phyloP scores from a whole-genome alignment of 2,329 filamentous ascomycete genomes.

The Cordyceps fumosorosea region DNA sequence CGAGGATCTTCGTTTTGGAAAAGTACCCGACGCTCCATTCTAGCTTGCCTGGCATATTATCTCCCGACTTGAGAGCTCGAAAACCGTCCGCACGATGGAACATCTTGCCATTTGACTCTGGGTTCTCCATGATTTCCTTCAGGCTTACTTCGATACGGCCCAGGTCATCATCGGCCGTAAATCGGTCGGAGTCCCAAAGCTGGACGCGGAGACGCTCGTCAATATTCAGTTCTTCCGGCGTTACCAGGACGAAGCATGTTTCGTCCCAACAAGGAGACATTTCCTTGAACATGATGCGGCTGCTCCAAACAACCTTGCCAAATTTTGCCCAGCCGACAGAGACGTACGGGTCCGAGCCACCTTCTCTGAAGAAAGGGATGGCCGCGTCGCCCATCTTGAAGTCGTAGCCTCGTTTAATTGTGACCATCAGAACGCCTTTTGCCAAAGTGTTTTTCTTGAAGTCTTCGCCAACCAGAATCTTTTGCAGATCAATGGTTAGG shows the following conservation, averaged over 20 bases:
- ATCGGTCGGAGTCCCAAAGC: constrained; percentile 69
- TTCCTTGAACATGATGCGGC: constrained; percentile 57
- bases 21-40: constrained; percentile 68
- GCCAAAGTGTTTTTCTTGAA: constrained; percentile 69
- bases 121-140: constrained; percentile 54
- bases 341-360: constrained; percentile 64
- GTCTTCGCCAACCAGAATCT: constrained; percentile 71
- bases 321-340: constrained; percentile 74
- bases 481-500: constrained; percentile 65
- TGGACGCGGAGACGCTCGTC: constrained; percentile 63
- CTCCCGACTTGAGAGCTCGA: constrained; percentile 55
- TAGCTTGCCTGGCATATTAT: constrained; percentile 62
- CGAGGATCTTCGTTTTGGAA: constrained; percentile 56
- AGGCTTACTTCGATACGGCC: constrained; percentile 65
- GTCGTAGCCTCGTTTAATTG: constrained; percentile 59
- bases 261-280: constrained; percentile 68
- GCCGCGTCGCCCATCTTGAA: constrained; percentile 66
- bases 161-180: constrained; percentile 67
- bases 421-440: constrained; percentile 58
- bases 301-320: constrained; percentile 55
- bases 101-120: constrained; percentile 55
- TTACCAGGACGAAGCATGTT: constrained; percentile 61
- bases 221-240: constrained; percentile 64
- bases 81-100: constrained; percentile 59
- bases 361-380: constrained; percentile 50